Percentiles rank a stretch among this genome's conserved stretches.
Evolutionary conservation across 108 stramenopile species (phyloP).

Genomic region (Conticribra guillardii): DNA sequence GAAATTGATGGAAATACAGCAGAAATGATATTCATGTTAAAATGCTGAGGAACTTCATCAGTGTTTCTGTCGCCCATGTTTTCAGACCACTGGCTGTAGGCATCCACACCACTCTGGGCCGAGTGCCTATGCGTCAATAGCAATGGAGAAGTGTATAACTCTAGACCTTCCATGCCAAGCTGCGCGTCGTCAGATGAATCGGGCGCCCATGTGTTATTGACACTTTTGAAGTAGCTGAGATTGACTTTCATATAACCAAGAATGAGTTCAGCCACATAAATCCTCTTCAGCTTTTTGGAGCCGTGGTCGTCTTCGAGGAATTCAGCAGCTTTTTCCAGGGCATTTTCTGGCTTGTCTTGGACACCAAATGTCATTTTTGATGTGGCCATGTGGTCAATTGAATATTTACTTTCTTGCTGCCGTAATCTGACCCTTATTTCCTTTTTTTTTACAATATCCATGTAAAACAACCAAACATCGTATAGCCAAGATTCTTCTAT

Average conservation of each 20-base stretch:
- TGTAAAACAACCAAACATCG: conserved; percentile 77
- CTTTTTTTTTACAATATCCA: conserved; percentile 51
- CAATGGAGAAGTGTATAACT: conserved; percentile 9
- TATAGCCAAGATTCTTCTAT: conserved; percentile 77
- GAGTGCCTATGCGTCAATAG: conserved; percentile 7
- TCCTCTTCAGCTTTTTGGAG: conserved; percentile 33
- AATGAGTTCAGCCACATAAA: conserved; percentile 78
- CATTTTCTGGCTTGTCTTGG: neutral
- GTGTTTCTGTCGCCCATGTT: conserved; percentile 9
- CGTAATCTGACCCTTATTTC: conserved; percentile 41
- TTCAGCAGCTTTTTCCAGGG: neutral
- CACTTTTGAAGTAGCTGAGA: conserved; percentile 79
- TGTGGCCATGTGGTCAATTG: conserved; percentile 20
- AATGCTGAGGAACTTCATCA: conserved; percentile 14
- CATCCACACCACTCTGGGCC: conserved; percentile 26
- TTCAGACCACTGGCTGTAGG: conserved; percentile 49
- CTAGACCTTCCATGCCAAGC: conserved; percentile 5
- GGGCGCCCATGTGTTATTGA: conserved; percentile 10
- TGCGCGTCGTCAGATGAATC: conserved; percentile 12
- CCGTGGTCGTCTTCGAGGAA: conserved; percentile 2
- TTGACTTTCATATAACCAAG: conserved; percentile 79
- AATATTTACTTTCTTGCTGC: conserved; percentile 10
- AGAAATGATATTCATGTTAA: conserved; percentile 46
- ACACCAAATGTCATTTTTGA: conserved; percentile 20
- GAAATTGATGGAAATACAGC: conserved; percentile 77